Base-by-base conservation (phyloP, 805 yeast species). In the Hanseniaspora pseudoguilliermondii region DNA sequence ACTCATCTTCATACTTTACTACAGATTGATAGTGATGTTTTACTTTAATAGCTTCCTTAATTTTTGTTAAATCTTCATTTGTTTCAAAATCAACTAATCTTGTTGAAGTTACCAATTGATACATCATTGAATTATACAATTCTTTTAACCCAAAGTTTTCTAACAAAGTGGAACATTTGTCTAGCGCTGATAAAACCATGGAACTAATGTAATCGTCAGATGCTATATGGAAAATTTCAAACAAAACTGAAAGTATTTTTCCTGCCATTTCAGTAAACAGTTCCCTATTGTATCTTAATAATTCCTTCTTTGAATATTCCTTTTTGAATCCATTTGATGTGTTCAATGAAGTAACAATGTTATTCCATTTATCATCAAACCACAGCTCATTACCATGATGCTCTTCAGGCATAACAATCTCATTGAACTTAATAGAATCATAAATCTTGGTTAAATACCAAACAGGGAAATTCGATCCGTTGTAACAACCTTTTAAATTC, bases 391-490 rank as follows among this genome's bases (percentile, higher is more conserved):
- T 86, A 16, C 91, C 93, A 65, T 88, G 95, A 62, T 91, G 97
- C 64, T 93, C 98, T 64, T 93, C 97, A 0, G 98, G 97, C 90
- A 95, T 86, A 49, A 93, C 87, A 60, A 93, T 93, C 68, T 93
- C 99, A 53, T 84, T 79, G 56, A 83, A 86, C 59, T 80, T 77
- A 55, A 93, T 90, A 1, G 95, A 84, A 27, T 77, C 71, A 68
- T 86, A 93, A 27, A 91, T 88, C 60, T 79, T 84, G 58, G 83
- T 81, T 59, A 91, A 73, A 64, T 88, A 91, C 86, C 95, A 89
- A 25, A 75, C 76, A 3, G 95, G 91, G 71, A 86, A 90, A 68
- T 90, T 93, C 39, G 77, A 75, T 21, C 79, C 79, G 60, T 82
- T 83, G 64, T 83, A 82, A 27, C 88, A 84, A 7, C 95, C 95